Percentiles rank a stretch among this genome's conserved stretches.
These are phyloP conservation scores for Tetrapisispora iriomotensis DNA, from an alignment of 805 yeast species.

Conservation along the genomic window DNA sequence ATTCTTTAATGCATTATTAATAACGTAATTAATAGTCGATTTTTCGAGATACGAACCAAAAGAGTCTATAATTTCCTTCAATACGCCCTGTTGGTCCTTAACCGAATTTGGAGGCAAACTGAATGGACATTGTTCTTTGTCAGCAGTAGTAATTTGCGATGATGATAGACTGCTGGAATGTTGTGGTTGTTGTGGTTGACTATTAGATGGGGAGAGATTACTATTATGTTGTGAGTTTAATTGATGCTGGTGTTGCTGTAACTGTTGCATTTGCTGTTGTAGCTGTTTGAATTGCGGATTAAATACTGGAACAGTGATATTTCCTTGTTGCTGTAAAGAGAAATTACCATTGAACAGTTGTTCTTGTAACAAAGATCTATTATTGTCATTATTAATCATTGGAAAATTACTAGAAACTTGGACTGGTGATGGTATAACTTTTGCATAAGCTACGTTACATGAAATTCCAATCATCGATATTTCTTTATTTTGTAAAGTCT, in stretches of 20 bases:
- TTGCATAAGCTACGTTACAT: constrained; percentile 77
- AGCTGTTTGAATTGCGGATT: neutral
- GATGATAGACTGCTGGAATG: neutral
- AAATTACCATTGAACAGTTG: constrained; percentile 27
- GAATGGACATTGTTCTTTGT: constrained; percentile 30
- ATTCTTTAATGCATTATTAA: constrained; percentile 37
- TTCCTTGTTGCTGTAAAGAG: constrained; percentile 27
- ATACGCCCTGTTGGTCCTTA: constrained; percentile 7
- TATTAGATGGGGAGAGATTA: neutral
- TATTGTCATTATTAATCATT: neutral
- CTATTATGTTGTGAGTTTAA: neutral
- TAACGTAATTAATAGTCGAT: constrained; percentile 33
- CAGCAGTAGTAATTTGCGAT: constrained; percentile 8
- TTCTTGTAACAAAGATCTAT: constrained; percentile 27
- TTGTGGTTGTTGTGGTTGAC: neutral
- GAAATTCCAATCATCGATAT: constrained; percentile 62
- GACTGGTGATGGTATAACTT: constrained; percentile 35
- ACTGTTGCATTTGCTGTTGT: constrained; percentile 3
- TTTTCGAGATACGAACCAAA: constrained; percentile 19
- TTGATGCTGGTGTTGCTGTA: constrained; percentile 8
- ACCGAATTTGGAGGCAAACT: constrained; percentile 27
- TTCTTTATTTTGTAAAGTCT: constrained; percentile 75
- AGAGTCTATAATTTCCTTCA: constrained; percentile 16
- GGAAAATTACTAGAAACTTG: constrained; percentile 11
- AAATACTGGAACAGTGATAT: constrained; percentile 25